Conservation (phyloP, 352 stramenopile species). For the Globisporangium solare region DNA sequence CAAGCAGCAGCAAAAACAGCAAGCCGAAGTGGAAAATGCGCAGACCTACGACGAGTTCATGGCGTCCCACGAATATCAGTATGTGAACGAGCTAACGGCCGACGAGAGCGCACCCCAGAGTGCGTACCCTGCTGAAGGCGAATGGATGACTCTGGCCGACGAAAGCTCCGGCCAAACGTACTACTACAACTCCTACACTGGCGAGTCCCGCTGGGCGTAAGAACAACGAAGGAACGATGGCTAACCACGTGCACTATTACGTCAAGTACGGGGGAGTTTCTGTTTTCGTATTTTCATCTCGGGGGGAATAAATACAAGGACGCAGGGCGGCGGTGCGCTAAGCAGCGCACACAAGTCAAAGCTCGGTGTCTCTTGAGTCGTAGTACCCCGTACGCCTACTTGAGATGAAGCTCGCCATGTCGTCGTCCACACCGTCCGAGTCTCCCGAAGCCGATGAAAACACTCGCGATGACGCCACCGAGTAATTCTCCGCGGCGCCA, state of each 20-base stretch:
- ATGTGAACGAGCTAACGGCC: constrained; percentile 45
- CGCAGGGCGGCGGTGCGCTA: no score
- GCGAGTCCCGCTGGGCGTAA: constrained; percentile 66
- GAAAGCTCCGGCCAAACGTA: constrained; percentile 58
- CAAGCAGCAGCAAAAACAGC: constrained; percentile 31
- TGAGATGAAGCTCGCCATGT: constrained; percentile 4
- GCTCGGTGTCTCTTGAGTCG: constrained; percentile 2
- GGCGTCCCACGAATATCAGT: constrained; percentile 72
- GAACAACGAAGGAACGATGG: constrained; percentile 10
- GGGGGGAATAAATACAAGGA: no score
- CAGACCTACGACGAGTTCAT: constrained; percentile 80
- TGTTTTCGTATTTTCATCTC: no score
- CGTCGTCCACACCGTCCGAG: constrained; percentile 1
- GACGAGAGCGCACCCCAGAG: constrained; percentile 17
- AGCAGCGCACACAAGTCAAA: not conserved
- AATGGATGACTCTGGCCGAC: constrained; percentile 61
- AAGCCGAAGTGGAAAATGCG: constrained; percentile 32
- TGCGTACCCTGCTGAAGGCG: constrained; percentile 14
- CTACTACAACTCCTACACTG: constrained; percentile 72
- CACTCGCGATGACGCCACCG: constrained; percentile 10
- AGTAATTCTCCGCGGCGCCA: not conserved
- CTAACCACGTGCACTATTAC: no score
- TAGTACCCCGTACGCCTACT: not conserved
- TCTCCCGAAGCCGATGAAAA: constrained; percentile 9
- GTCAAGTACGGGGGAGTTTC: no score